Evolutionary conservation across 805 yeast species (phyloP), one percentile per base, ranked within the genome.

Genomic region (Candida tammaniensis): DNA sequence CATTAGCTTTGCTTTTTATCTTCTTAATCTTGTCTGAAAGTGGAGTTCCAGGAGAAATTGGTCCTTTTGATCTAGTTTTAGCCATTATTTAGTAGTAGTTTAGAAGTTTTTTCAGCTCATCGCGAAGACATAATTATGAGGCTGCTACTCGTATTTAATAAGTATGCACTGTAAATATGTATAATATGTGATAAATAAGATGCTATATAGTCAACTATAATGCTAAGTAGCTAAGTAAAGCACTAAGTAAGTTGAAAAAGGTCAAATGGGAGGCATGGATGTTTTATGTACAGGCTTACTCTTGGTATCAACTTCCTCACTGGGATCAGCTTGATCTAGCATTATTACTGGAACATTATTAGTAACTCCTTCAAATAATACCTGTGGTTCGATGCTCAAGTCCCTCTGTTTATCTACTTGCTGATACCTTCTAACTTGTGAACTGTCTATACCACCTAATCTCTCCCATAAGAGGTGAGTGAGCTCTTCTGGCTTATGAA

Each of bases 381-480:
- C 51, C 34, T 61, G 58, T 1, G 70, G 68, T 32, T 60, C 52
- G n/a, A 36, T 39, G 7, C 44, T 38, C 15, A 62, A 42, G 36
- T 64, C 42, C 27, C 48, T 31, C 13, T 28, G 30, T 25, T 26
- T 38, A 2, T 37, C 45, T 9, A 31, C 27, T 4, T 39, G 40
- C 20, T 52, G 49, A 28, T 48, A 61, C 30, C 48, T 55, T 21
- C 64, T 43, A 7, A 66, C 68, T 5, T 53, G 46, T 7, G 54
- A 46, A 36, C 71, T 61, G 12, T 63, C 63, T 22, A 54, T 40
- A 0, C 70, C 70, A 1, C 73, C 73, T 17, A 67, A 43, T 31
- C 70, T 45, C 38, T 67, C 69, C 73, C 73, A 67, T 14, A 67
- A 51, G 19, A 67, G 45, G 38, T 66, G 68, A 10, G 70, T 57